Evolutionary conservation across 2,329 filamentous ascomycete genomes (phyloP).

Genomic region (Fusarium sp.): DNA sequence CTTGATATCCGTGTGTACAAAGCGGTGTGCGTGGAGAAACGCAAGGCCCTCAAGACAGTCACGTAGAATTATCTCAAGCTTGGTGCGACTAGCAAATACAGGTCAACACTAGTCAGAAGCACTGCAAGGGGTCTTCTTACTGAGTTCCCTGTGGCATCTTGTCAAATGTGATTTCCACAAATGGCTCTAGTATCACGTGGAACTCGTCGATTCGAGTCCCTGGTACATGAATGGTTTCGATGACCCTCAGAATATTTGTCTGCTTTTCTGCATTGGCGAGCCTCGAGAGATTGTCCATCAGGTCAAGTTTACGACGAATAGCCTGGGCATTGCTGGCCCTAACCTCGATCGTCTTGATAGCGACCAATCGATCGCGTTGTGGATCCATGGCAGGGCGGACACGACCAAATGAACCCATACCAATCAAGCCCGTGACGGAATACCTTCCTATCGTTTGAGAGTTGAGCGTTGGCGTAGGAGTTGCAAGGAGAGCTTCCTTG

Average conservation of each 20-base stretch:
- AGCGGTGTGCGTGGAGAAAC: conserved; percentile 1
- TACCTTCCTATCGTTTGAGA: not conserved
- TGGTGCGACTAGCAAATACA: not conserved
- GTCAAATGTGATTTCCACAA: not conserved
- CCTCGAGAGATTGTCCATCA: not conserved
- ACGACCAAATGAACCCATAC: not conserved
- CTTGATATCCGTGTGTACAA: conserved; percentile 5
- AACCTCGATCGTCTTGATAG: not conserved
- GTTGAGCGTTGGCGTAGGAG: not conserved
- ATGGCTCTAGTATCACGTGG: not conserved
- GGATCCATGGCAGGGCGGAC: not conserved
- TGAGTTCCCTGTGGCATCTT: not conserved
- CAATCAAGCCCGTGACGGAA: not conserved
- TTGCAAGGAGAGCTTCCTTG: not conserved
- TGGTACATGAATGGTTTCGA: not conserved
- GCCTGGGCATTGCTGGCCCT: not conserved
- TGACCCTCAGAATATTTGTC: not conserved
- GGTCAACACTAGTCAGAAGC: not conserved
- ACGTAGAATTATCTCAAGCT: not conserved
- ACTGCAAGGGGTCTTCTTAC: not conserved
- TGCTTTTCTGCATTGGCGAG: not conserved
- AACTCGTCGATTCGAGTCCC: not conserved
- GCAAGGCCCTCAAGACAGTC: conserved; percentile 4
- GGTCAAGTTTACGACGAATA: not conserved
- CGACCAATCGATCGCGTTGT: not conserved